Base-by-base conservation (phyloP, 192 early-diverging fungal species). In the Geranomyces variabilis region DNA sequence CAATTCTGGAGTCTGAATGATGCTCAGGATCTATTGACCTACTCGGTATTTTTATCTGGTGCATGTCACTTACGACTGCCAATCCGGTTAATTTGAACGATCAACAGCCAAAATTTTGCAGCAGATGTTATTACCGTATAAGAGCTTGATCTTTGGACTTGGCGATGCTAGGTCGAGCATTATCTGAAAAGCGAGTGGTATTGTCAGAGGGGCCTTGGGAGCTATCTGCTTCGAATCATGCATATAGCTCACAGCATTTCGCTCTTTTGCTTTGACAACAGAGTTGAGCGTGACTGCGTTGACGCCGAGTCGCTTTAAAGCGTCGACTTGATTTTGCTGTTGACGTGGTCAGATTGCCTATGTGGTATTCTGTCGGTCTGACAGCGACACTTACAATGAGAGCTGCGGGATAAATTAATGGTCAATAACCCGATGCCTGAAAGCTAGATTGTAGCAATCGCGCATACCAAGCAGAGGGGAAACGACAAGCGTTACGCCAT, bases 261-360 rank as follows among this genome's bases (percentile, higher is more conserved):
- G 57, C 22, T 79, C 71, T 14, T 66, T 68, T 17, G 56, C 67
- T 56, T 78, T 80, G 10, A 82, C 26, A 4, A 66, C 73, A 19
- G 76, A 79, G 67, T 82, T 81, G 28, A 82, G 29, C 12, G 79
- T 73, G 9, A 71, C 71, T 14, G 79, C 83, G 15, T 71, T 61
- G 29, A 85, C 59, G 7, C 76, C 71, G 12, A 82, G 44, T 5
- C 44, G 58, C 13, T 63, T 22, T 21, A 84, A 55, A 8, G 75
- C 76, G 45, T 80, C 78, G 3, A 85, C 80, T 79, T 82, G 83
- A 55, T 85, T 80, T 71, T 85, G 75, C 65, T 67, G 28, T 41
- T 58, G 34, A 21, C 43, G 0, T 31, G 1, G 15, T 45, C 44
- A 44, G 59, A 45, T 63, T 19, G n/a, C 5, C 15, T 34, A 45